Percentiles rank a stretch among this genome's conserved stretches.
Conservation (phyloP, 805 yeast species). For the Diddensiella santjacobensis region DNA sequence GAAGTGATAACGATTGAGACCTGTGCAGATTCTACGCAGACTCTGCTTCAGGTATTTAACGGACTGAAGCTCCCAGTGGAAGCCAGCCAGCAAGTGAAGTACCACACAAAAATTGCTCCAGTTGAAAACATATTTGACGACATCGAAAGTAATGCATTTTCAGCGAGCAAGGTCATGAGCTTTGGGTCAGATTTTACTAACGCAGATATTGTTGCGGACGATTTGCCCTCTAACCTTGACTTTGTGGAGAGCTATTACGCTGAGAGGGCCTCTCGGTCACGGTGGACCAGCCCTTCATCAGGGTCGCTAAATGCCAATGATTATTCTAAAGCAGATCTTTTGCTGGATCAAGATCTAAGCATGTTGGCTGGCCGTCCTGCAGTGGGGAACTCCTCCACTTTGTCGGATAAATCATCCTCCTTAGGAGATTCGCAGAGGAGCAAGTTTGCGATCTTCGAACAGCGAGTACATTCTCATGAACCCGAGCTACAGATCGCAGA, state of each 20-base stretch:
- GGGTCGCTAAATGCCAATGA: slow-evolving; percentile 12
- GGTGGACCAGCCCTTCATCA: slow-evolving; percentile 18
- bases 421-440: slow-evolving; percentile 11
- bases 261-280: slow-evolving; percentile 16
- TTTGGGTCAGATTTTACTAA: slow-evolving; percentile 41
- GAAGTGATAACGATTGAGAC: slow-evolving; percentile 21
- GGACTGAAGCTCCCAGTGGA: slow-evolving; percentile 73
- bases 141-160: slow-evolving; percentile 38
- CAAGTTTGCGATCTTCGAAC: slow-evolving; percentile 19
- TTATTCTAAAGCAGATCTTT: slow-evolving; percentile 26
- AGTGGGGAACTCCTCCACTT: not conserved
- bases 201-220: slow-evolving; percentile 27
- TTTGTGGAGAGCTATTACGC: slow-evolving; percentile 35
- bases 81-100: slow-evolving; percentile 53
- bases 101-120: slow-evolving; percentile 37
- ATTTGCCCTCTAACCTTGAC: slow-evolving; percentile 26
- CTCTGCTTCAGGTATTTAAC: slow-evolving; percentile 60
- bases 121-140: slow-evolving; percentile 41
- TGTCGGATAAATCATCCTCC: slow-evolving; percentile 3
- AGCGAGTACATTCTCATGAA: slow-evolving; percentile 19
- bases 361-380: slow-evolving; percentile 21
- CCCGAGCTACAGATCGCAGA: slow-evolving; percentile 20
- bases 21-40: slow-evolving; percentile 84
- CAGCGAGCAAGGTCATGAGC: slow-evolving; percentile 24
- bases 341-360: slow-evolving; percentile 33